Evolutionary conservation across 331 rosid genomes (phyloP).

Genomic region (Malus hybrid): DNA sequence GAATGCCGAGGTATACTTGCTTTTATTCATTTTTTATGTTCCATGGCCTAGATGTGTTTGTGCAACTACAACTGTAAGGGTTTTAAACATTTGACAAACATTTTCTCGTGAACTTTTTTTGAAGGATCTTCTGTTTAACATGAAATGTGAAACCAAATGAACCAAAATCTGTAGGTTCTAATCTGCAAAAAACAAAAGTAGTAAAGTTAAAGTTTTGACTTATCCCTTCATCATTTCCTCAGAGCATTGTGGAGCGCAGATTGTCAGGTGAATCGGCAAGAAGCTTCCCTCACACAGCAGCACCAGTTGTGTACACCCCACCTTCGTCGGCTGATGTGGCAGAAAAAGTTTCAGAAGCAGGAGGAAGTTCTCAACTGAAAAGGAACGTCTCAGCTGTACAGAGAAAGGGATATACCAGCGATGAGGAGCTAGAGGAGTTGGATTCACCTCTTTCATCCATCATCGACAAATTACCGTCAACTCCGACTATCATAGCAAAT

Average conservation of each 20-base stretch:
- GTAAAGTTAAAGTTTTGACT: neutral
- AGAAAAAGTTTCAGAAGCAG: conserved; percentile 72
- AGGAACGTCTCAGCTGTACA: conserved; percentile 54
- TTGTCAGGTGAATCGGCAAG: conserved; percentile 36
- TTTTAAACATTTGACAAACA: neutral
- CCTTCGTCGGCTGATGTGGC: conserved; percentile 65
- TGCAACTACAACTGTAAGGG: neutral
- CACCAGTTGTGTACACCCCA: conserved; percentile 49
- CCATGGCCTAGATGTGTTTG: neutral
- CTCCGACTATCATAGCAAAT: conserved; percentile 24
- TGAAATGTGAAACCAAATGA: neutral
- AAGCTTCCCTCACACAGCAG: conserved; percentile 71
- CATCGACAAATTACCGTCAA: conserved; percentile 51
- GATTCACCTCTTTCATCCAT: conserved; percentile 64
- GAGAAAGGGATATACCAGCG: conserved; percentile 88
- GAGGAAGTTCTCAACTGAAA: conserved; percentile 49
- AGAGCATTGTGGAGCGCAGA: conserved; percentile 59
- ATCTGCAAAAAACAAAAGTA: neutral
- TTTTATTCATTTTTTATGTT: neutral
- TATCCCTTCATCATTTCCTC: neutral
- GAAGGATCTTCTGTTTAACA: neutral
- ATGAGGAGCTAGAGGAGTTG: conserved; percentile 89
- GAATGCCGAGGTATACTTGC: conserved; percentile 65
- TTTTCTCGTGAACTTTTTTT: neutral
- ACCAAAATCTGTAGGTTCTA: neutral